Evolutionary conservation across 176 grass and related monocot genomes (phyloP), one percentile per base, ranked within the genome.

Genomic region (Musa acuminata): DNA sequence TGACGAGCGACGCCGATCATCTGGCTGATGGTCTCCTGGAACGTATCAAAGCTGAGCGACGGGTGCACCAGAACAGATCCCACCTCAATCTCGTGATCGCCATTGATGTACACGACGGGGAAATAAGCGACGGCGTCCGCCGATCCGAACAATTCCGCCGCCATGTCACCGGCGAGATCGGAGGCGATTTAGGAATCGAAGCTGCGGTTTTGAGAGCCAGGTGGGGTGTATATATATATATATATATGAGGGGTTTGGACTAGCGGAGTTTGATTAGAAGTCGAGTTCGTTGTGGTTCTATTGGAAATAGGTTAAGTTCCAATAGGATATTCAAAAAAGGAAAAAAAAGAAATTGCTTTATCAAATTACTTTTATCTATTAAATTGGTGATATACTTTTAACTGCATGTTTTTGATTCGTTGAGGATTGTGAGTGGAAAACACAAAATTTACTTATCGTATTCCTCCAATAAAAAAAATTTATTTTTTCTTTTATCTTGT

Each of bases 31-130:
- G 80, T 72, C 22, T 78, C 75, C 73, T 85, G 89, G 35, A 96
- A 83, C 19, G 65, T 81, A 25, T 71, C 68, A 0, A 87, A 68
- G 9, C 82, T 77, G 0, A 89, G 70, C 1, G 86, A 78, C 0
- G 88, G 92, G 20, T 72, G 53, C 3, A 96, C 82, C 50, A 83
- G 52, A 9, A 91, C 72, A 1, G 64, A 85, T 69, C 92, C 92
- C 17, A 96, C 62, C 66, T 96, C 80, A 1, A 91, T 60, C 81
- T 51, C 84, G 70, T 64, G 74, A 8, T 79, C 85, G 67, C 88
- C 88, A 57, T 96, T 86, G 16, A 86, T 64, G 80, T 89, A 81
- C 2, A 91, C 51, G 10, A 96, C 82, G 12, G 86, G 88, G 6
- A 96, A 64, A 24, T 67, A 73, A 10, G 59, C 65, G 57, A 49